Evolutionary conservation across 768 basidiomycete species (phyloP).

Genomic region (Suillus weaverae): DNA sequence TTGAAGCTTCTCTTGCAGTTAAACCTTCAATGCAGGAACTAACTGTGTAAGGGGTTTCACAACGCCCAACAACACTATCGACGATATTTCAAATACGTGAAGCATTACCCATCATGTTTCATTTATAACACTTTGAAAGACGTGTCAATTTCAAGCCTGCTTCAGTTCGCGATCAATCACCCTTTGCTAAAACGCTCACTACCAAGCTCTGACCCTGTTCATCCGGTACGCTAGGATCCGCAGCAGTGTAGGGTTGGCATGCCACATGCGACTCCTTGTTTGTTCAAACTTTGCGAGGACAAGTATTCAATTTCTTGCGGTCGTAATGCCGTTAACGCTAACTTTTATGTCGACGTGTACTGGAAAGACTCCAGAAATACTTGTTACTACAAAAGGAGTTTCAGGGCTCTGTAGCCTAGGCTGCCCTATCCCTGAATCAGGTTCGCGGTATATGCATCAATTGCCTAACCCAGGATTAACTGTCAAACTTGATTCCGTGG

Average conservation of each 20-base stretch:
- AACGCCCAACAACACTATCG: not conserved
- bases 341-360: not conserved
- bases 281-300: not conserved
- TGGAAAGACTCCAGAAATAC: not conserved
- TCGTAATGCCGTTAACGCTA: not conserved
- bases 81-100: not conserved
- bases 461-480: not conserved
- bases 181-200: not conserved
- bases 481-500: not conserved
- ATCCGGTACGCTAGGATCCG: not conserved
- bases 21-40: not conserved
- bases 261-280: not conserved
- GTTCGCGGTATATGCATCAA: not conserved
- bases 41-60: not conserved
- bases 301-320: not conserved
- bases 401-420: not conserved
- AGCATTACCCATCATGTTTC: not conserved
- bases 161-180: not conserved
- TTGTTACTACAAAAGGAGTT: not conserved
- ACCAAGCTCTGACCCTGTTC: not conserved
- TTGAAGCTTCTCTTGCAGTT: not conserved
- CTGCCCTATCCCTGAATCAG: not conserved
- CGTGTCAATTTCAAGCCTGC: no score
- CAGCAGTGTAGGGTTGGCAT: not conserved
- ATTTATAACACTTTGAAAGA: not conserved